These are phyloP conservation scores for Chondrostereum purpureum DNA, from an alignment of 1,284 basidiomycete species.

Conservation along the genomic window DNA sequence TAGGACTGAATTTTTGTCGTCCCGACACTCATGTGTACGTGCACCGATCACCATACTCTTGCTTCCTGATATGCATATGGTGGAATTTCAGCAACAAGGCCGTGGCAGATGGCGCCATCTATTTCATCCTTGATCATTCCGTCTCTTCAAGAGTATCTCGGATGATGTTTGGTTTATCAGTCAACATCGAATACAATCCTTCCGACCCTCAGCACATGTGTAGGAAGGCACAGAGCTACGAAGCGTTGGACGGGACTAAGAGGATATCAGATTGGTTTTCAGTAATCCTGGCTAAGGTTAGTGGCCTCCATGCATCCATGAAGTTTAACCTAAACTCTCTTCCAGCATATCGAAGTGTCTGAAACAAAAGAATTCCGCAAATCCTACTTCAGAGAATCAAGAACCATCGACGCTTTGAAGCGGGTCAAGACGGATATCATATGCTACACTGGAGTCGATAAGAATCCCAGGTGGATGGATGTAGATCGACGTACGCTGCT, in stretches of 20 bases:
- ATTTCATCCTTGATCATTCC: slow-evolving; percentile 30
- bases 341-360: slow-evolving; percentile 3
- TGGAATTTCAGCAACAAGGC: slow-evolving; percentile 32
- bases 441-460: not conserved
- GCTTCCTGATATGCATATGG: not conserved
- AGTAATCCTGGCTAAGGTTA: slow-evolving; percentile 3
- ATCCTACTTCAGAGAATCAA: not conserved
- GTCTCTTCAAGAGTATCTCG: slow-evolving; percentile 29
- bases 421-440: not conserved
- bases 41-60: slow-evolving; percentile 5
- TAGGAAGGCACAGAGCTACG: not conserved
- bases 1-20: slow-evolving; percentile 30
- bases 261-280: not conserved
- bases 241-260: not conserved
- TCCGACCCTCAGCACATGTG: slow-evolving; percentile 23
- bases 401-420: not conserved
- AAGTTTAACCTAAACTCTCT: too few species aligned
- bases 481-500: slow-evolving; percentile 2
- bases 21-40: slow-evolving; percentile 39
- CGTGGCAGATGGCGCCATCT: slow-evolving; percentile 37
- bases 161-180: slow-evolving; percentile 26
- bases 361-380: slow-evolving; percentile 9
- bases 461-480: slow-evolving; percentile 1
- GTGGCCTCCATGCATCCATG: too few species aligned
- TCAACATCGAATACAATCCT: slow-evolving; percentile 19